A percentile compares a stretch with the other conserved stretches of the same genome.
Evolutionary conservation across 1,139 yeast genomes (phyloP).

Genomic region (Taiozyma sp.): DNA sequence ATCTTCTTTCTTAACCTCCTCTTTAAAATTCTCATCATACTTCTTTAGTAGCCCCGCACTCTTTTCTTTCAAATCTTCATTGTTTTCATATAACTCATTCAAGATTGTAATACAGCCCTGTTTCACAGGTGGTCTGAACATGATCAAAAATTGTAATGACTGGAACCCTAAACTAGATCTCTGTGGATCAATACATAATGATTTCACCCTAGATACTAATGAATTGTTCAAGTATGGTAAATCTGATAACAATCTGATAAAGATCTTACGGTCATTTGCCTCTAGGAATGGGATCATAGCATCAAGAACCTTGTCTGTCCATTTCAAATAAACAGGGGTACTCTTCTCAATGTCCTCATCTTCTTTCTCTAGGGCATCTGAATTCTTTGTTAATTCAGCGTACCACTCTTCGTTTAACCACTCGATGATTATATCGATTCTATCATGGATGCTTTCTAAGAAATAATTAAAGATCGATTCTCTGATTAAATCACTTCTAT

Average conservation of each 20-base stretch:
- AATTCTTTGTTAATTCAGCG: constrained; percentile 45
- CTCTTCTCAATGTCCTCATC: constrained; percentile 24
- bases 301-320: constrained; percentile 73
- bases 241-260: constrained; percentile 81
- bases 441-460: constrained; percentile 62
- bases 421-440: constrained; percentile 75
- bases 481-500: constrained; percentile 57
- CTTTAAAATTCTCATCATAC: constrained; percentile 10
- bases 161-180: constrained; percentile 77
- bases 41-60: constrained; percentile 35
- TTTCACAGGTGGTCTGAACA: constrained; percentile 87
- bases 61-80: constrained; percentile 50
- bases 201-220: constrained; percentile 58
- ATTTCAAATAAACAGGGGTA: constrained; percentile 51
- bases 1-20: background rate
- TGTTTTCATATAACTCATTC: constrained; percentile 45
- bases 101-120: constrained; percentile 60
- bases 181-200: constrained; percentile 82
- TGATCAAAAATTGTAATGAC: constrained; percentile 71
- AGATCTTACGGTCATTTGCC: constrained; percentile 68
- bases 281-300: constrained; percentile 82
- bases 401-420: constrained; percentile 99
- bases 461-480: constrained; percentile 68
- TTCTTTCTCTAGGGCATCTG: constrained; percentile 12
- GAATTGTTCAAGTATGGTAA: constrained; percentile 66